phyloP scores from a whole-genome alignment of 192 early-diverging fungal genomes.

The Entomortierella beljakovae region DNA sequence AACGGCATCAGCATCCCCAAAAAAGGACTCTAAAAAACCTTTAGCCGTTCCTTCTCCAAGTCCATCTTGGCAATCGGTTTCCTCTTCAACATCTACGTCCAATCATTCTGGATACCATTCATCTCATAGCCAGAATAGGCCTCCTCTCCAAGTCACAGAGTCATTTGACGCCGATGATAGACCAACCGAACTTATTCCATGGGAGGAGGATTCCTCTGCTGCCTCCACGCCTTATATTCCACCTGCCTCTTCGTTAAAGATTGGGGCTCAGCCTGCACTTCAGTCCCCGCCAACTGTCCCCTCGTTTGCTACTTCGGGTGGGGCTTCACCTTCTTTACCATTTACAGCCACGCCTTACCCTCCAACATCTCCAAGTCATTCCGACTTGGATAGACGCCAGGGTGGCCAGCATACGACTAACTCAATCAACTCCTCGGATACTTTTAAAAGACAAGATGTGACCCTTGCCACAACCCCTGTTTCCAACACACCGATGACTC shows the following conservation, averaged over 20 bases:
- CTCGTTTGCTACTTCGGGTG: slow-evolving; percentile 8
- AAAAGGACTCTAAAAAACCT: slow-evolving; percentile 28
- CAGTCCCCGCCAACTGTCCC: slow-evolving; percentile 6
- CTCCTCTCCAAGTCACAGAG: slow-evolving; percentile 15
- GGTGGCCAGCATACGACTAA: slow-evolving; percentile 11
- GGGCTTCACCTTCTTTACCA: slow-evolving; percentile 29
- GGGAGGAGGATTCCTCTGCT: slow-evolving; percentile 12
- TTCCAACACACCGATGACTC: slow-evolving; percentile 13
- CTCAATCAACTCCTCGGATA: not conserved
- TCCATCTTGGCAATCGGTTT: slow-evolving; percentile 20
- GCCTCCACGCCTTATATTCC: not conserved
- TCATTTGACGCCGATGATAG: slow-evolving; percentile 50
- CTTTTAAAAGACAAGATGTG: not conserved
- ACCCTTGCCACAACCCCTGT: not conserved
- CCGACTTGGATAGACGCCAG: slow-evolving; percentile 24
- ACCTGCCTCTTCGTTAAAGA: no score
- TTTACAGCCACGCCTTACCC: slow-evolving; percentile 33
- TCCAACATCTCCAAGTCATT: slow-evolving; percentile 26
- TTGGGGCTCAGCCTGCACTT: no score
- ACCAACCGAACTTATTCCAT: slow-evolving; percentile 45
- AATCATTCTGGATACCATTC: slow-evolving; percentile 22
- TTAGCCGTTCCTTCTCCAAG: slow-evolving; percentile 9
- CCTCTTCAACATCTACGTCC: not conserved
- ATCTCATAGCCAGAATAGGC: slow-evolving; percentile 34
- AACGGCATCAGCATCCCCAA: slow-evolving; percentile 21